Evolutionary conservation across 2,329 filamentous ascomycete species (phyloP).

Genomic region (Coniochaeta sp.): DNA sequence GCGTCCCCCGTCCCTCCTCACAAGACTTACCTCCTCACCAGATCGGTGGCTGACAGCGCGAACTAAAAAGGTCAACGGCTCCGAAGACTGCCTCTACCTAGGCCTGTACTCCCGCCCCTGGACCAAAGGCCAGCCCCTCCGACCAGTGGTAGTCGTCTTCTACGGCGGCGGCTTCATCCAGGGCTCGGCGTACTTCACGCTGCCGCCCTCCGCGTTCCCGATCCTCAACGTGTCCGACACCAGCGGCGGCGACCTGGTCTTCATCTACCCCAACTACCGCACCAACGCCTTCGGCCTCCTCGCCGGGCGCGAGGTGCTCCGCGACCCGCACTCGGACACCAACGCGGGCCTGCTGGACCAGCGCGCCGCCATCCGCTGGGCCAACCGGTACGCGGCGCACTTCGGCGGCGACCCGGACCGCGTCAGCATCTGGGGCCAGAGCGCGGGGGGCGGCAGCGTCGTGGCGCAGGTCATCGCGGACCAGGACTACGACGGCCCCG

Average conservation of each 20-base stretch:
- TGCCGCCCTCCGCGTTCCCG: constrained; percentile 51
- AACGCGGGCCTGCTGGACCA: constrained; percentile 47
- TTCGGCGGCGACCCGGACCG: constrained; percentile 42
- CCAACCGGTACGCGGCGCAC: constrained; percentile 32
- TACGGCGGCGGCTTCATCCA: constrained; percentile 56
- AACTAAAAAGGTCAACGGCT: constrained; percentile 33
- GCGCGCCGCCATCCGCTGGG: constrained; percentile 40
- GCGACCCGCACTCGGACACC: constrained; percentile 34
- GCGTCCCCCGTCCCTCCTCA: not conserved
- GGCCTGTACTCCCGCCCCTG: constrained; percentile 54
- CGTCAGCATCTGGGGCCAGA: constrained; percentile 48
- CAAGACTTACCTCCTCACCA: not conserved
- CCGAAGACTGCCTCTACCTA: constrained; percentile 56
- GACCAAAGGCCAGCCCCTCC: constrained; percentile 30
- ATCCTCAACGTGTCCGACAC: constrained; percentile 45
- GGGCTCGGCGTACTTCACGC: constrained; percentile 44
- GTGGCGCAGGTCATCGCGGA: constrained; percentile 43
- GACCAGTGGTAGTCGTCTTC: constrained; percentile 53
- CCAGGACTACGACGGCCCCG: constrained; percentile 1
- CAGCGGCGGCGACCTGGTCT: constrained; percentile 45
- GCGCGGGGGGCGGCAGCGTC: constrained; percentile 45
- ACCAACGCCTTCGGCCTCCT: constrained; percentile 51
- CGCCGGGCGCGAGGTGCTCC: constrained; percentile 36
- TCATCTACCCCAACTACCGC: constrained; percentile 43
- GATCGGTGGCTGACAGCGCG: not conserved